Conservation (phyloP, 176 grass and related monocot genomes). For the Aegilops sharonensis region DNA sequence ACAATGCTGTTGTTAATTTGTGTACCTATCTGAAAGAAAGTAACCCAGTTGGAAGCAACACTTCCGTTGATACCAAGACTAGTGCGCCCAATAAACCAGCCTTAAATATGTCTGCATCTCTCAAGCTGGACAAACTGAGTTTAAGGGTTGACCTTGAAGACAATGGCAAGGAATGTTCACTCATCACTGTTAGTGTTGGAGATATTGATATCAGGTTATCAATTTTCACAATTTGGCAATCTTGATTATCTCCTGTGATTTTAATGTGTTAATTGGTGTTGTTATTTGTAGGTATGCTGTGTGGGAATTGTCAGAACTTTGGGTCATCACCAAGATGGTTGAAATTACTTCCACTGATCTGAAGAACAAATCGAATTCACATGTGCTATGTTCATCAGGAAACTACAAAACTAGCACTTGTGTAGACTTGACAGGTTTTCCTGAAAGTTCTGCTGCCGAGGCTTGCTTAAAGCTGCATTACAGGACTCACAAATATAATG, state of each 20-base stretch:
- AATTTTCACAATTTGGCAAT: conserved; percentile 23
- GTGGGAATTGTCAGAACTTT: conserved; percentile 55
- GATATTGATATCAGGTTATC: conserved; percentile 62
- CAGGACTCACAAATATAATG: conserved; percentile 39
- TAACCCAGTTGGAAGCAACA: conserved; percentile 31
- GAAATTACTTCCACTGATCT: conserved; percentile 48
- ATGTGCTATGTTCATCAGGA: conserved; percentile 58
- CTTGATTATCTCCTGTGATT: conserved; percentile 16
- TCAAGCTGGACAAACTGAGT: conserved; percentile 61
- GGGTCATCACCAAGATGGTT: conserved; percentile 45
- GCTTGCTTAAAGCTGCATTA: conserved; percentile 75
- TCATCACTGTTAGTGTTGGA: conserved; percentile 49
- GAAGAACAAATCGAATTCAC: conserved; percentile 44
- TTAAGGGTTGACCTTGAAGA: conserved; percentile 67
- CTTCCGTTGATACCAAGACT: conserved; percentile 33
- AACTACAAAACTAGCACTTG: conserved; percentile 28
- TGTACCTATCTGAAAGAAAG: conserved; percentile 31
- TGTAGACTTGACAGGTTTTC: conserved; percentile 6
- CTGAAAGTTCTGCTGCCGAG: conserved; percentile 33
- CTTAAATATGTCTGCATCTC: conserved; percentile 48
- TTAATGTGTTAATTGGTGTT: conserved; percentile 13
- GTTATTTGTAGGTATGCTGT: conserved; percentile 65
- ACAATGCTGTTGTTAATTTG: conserved; percentile 53
- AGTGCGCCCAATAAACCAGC: conserved; percentile 19
- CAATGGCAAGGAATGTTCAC: conserved; percentile 39